Conservation (phyloP, 371 early-diverging fungal genomes). For the Syncephalastrum sp. region DNA sequence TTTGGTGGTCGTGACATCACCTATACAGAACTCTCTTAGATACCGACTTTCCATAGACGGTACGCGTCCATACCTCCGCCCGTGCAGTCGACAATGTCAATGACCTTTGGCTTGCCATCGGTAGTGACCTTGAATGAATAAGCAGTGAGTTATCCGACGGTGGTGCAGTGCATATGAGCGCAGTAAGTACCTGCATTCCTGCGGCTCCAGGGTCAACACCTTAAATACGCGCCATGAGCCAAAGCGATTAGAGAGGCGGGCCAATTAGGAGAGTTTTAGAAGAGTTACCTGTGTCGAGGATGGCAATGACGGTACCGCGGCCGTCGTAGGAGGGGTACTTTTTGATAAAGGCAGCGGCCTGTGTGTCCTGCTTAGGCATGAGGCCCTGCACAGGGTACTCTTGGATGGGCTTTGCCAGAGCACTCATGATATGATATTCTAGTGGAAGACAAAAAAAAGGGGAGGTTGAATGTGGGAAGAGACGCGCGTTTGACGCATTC, state of each 20-base stretch:
- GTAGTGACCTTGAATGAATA: slow-evolving; percentile 60
- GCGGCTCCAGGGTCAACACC: slow-evolving; percentile 91
- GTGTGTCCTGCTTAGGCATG: slow-evolving; percentile 81
- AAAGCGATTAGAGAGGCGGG: not conserved
- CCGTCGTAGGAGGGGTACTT: slow-evolving; percentile 89
- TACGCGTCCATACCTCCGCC: slow-evolving; percentile 54
- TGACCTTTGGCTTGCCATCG: slow-evolving; percentile 86
- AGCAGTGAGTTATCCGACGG: not conserved
- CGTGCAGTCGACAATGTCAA: slow-evolving; percentile 93
- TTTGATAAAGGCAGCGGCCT: slow-evolving; percentile 79
- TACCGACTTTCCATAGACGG: no score
- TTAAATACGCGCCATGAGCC: slow-evolving; percentile 6
- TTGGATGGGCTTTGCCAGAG: slow-evolving; percentile 40
- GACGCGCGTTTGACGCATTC: no score
- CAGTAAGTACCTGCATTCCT: slow-evolving; percentile 63
- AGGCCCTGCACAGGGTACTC: slow-evolving; percentile 71
- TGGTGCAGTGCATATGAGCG: not conserved
- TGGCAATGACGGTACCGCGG: slow-evolving; percentile 84
- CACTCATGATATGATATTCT: slow-evolving; percentile 7
- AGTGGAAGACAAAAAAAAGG: slow-evolving; percentile 9
- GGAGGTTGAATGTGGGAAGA: not conserved
- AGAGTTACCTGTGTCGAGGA: slow-evolving; percentile 78
- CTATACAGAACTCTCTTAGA: slow-evolving; percentile 22
- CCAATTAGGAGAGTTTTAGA: not conserved
- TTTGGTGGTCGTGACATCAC: slow-evolving; percentile 70